These are phyloP conservation scores for Aspergillus sp. DNA, from an alignment of 2,329 filamentous ascomycete genomes.

Conservation along the genomic window DNA sequence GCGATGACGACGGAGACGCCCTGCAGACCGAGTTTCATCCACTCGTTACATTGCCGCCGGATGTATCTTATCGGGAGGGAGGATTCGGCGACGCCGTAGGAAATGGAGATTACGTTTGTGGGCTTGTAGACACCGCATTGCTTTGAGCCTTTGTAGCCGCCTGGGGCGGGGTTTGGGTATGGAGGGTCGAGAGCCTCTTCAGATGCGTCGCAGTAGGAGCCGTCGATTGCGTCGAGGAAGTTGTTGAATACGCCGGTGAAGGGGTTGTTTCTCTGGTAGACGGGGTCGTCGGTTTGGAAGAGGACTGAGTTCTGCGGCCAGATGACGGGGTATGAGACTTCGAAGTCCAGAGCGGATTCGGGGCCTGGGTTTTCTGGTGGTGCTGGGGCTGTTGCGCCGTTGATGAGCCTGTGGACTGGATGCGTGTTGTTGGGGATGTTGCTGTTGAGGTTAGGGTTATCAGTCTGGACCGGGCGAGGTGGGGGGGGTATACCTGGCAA, in stretches of 20 bases:
- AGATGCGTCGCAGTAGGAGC: conserved; percentile 50
- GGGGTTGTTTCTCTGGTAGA: conserved; percentile 37
- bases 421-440: conserved; percentile 42
- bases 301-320: conserved; percentile 53
- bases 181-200: conserved; percentile 53
- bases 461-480: neutral
- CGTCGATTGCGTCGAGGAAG: conserved; percentile 55
- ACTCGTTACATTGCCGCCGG: conserved; percentile 47
- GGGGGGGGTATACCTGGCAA: conserved; percentile 27
- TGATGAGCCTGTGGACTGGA: conserved; percentile 50
- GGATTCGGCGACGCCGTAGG: conserved; percentile 56
- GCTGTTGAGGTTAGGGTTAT: neutral
- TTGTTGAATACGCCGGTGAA: conserved; percentile 43
- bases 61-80: conserved; percentile 57
- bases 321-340: conserved; percentile 51
- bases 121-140: conserved; percentile 54
- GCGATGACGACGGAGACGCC: conserved; percentile 32
- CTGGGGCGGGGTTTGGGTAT: conserved; percentile 51
- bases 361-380: conserved; percentile 38
- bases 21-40: conserved; percentile 52
- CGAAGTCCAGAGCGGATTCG: conserved; percentile 57
- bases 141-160: conserved; percentile 44
- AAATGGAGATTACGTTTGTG: conserved; percentile 58
- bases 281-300: conserved; percentile 52
- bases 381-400: conserved; percentile 44